Evolutionary conservation across 1,284 basidiomycete species (phyloP).

Genomic region (Pseudozyma sp.): DNA sequence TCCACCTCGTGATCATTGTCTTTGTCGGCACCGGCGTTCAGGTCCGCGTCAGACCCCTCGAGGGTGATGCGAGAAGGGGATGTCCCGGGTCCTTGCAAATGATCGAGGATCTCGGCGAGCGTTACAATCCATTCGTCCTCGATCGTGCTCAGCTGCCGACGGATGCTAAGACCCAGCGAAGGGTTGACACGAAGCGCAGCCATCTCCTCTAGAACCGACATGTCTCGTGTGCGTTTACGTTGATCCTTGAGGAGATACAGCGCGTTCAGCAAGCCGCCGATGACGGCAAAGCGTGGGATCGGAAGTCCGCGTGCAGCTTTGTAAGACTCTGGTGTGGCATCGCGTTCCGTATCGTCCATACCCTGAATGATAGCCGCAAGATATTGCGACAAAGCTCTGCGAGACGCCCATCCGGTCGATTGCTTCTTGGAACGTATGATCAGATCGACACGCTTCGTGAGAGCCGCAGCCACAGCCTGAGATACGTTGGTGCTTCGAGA

Average conservation of each 20-base stretch:
- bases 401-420: slow-evolving; percentile 49
- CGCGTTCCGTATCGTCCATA: slow-evolving; percentile 29
- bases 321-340: slow-evolving; percentile 35
- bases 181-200: slow-evolving; percentile 43
- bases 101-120: slow-evolving; percentile 55
- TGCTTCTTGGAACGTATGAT: slow-evolving; percentile 42
- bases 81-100: slow-evolving; percentile 21
- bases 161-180: slow-evolving; percentile 43
- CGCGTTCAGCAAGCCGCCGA: slow-evolving; percentile 60
- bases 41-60: not conserved
- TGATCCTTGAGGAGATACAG: slow-evolving; percentile 56
- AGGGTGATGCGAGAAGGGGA: not conserved
- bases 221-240: slow-evolving; percentile 32
- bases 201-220: slow-evolving; percentile 51
- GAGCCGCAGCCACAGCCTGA: slow-evolving; percentile 55
- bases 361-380: slow-evolving; percentile 44
- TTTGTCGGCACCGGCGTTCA: not conserved
- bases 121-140: slow-evolving; percentile 60
- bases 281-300: slow-evolving; percentile 57
- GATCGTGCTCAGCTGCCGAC: slow-evolving; percentile 28
- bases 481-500: slow-evolving; percentile 44
- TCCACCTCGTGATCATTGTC: slow-evolving; percentile 21
- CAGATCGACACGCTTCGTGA: slow-evolving; percentile 55
- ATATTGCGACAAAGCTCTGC: slow-evolving; percentile 51
- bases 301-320: slow-evolving; percentile 37